Evolutionary conservation across 306 rosid species (phyloP).

Genomic region (Glycine latifolia): DNA sequence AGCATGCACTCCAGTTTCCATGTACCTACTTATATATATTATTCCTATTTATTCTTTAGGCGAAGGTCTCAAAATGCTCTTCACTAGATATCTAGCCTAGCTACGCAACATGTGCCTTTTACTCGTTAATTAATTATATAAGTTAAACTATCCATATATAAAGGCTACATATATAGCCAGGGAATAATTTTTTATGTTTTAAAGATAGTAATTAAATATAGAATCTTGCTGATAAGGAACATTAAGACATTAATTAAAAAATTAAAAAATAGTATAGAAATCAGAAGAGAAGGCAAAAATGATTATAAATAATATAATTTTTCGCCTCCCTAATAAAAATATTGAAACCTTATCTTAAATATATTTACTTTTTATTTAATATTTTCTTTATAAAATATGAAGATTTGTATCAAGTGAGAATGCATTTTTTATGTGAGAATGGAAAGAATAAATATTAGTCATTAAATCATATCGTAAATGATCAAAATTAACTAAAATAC

Average conservation of each 20-base stretch:
- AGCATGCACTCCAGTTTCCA: slow-evolving; percentile 45
- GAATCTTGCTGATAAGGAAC: too few species aligned
- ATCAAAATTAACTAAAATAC: too few species aligned
- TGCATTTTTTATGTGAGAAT: too few species aligned
- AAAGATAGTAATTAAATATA: neutral
- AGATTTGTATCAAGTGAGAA: too few species aligned
- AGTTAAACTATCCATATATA: neutral
- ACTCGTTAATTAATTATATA: neutral
- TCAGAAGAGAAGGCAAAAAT: too few species aligned
- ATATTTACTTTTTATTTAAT: neutral
- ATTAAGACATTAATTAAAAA: too few species aligned
- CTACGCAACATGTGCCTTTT: neutral
- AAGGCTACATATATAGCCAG: slow-evolving; percentile 15
- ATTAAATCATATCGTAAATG: too few species aligned
- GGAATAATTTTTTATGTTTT: neutral
- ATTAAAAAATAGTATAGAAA: too few species aligned
- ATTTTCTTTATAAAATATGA: neutral
- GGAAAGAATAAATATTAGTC: too few species aligned
- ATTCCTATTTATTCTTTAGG: slow-evolving; percentile 16
- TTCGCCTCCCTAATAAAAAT: too few species aligned
- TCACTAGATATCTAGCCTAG: slow-evolving; percentile 30
- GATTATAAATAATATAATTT: too few species aligned
- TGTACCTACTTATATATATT: slow-evolving; percentile 36
- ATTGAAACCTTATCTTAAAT: too few species aligned
- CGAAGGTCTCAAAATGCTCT: slow-evolving; percentile 30